A percentile compares a stretch with the other conserved stretches of the same genome.
Conservation (phyloP, 371 early-diverging fungal species). For the Saksenaea vasiformis region DNA sequence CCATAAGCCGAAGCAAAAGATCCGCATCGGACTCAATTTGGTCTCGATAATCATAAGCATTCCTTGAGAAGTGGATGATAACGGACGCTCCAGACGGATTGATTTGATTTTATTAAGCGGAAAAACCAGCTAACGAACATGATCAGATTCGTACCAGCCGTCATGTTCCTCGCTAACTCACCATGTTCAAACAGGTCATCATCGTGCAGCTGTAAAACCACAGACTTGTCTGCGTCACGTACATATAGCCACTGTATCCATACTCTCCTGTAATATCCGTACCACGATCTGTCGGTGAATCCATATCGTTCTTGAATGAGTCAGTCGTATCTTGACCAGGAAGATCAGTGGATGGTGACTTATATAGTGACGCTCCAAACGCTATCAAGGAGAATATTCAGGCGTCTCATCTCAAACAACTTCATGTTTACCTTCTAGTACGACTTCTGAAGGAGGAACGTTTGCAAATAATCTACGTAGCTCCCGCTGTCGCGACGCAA, state of each 20-base stretch:
- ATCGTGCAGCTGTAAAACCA: constrained; percentile 48
- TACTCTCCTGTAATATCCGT: constrained; percentile 10
- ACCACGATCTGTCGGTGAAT: not conserved
- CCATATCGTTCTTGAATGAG: not conserved
- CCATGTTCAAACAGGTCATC: constrained; percentile 42
- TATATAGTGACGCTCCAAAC: constrained; percentile 34
- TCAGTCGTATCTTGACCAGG: not conserved
- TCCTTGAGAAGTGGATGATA: constrained; percentile 21
- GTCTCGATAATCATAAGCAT: constrained; percentile 30
- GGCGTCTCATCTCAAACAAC: not conserved
- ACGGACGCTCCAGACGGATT: constrained; percentile 22
- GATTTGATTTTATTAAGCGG: constrained; percentile 36
- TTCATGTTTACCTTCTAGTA: constrained; percentile 38
- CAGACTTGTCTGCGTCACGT: constrained; percentile 36
- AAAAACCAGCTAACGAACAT: constrained; percentile 27
- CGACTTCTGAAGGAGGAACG: constrained; percentile 37
- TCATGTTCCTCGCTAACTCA: constrained; percentile 11
- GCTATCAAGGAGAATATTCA: constrained; percentile 14
- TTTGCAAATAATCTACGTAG: constrained; percentile 30
- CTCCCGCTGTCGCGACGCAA: constrained; percentile 30
- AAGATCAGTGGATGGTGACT: constrained; percentile 4
- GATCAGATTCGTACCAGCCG: not conserved
- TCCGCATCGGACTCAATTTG: not conserved
- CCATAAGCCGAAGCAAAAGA: constrained; percentile 39
- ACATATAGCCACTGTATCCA: constrained; percentile 36